Conservation (phyloP, 345 rosid species). For the Orychophragmus violaceus region DNA sequence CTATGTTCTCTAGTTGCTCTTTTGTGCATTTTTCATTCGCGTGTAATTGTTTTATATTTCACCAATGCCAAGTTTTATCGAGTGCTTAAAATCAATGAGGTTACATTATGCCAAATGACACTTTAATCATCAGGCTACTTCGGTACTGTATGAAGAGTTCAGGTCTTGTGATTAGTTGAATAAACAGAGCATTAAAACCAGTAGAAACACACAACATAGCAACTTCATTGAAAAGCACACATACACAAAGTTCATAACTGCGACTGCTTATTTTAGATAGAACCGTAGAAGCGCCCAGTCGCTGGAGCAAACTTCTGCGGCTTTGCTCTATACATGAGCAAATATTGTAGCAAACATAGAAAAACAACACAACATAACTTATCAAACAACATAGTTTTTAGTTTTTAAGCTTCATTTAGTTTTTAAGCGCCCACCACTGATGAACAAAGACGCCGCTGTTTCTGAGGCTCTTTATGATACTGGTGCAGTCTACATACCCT, state of each 20-base stretch:
- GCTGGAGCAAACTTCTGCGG: slow-evolving; percentile 20
- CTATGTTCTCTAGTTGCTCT: not conserved
- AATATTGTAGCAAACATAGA: slow-evolving; percentile 1
- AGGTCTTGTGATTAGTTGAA: not conserved
- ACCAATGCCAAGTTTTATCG: not conserved
- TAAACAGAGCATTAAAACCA: not conserved
- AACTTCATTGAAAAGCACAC: slow-evolving; percentile 14
- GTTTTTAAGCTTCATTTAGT: slow-evolving; percentile 15
- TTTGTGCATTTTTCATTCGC: not conserved
- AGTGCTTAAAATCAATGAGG: slow-evolving; percentile 6
- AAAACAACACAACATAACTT: not conserved
- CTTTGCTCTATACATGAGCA: slow-evolving; percentile 17
- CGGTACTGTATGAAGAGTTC: not conserved
- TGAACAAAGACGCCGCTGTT: slow-evolving; percentile 69
- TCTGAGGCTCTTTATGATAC: slow-evolving; percentile 55
- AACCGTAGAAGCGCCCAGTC: slow-evolving; percentile 20
- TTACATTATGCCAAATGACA: not conserved
- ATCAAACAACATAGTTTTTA: slow-evolving; percentile 9
- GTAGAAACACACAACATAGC: slow-evolving; percentile 12
- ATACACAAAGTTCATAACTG: slow-evolving; percentile 7
- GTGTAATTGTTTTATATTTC: not conserved
- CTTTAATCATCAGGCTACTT: not conserved
- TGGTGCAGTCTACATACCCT: slow-evolving; percentile 35
- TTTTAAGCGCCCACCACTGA: slow-evolving; percentile 59
- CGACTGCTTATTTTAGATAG: slow-evolving; percentile 28